These are phyloP conservation scores for Astragalus membranaceus DNA, from an alignment of 306 rosid genomes.

Conservation along the genomic window DNA sequence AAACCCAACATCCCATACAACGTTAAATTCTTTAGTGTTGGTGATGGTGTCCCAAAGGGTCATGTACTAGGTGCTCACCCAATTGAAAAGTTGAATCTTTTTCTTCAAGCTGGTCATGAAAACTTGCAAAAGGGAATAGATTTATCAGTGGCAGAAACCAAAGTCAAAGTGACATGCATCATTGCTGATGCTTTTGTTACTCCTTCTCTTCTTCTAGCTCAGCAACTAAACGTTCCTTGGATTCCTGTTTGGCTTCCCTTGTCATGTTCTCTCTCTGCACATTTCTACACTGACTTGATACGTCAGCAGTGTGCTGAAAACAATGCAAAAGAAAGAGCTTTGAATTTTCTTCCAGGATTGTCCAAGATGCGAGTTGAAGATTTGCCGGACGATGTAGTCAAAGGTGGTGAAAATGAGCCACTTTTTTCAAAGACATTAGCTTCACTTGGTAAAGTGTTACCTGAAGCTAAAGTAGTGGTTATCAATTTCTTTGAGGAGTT, in stretches of 20 bases:
- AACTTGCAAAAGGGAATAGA: conserved; percentile 25
- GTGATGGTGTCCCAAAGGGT: conserved; percentile 26
- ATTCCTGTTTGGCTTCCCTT: conserved; percentile 30
- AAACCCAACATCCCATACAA: conserved; percentile 9
- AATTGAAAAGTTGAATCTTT: conserved; percentile 23
- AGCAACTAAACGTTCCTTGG: conserved; percentile 39
- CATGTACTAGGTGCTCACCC: conserved; percentile 7
- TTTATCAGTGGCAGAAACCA: conserved; percentile 5
- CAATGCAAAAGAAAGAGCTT: background rate
- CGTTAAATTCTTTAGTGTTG: conserved; percentile 3
- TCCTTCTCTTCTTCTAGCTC: conserved; percentile 14
- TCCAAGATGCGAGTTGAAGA: conserved; percentile 26
- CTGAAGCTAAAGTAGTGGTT: conserved; percentile 31
- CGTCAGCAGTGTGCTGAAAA: background rate
- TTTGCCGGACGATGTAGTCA: conserved; percentile 19
- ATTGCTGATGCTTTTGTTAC: conserved; percentile 31
- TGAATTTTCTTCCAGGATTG: conserved; percentile 43
- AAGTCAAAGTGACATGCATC: conserved; percentile 26
- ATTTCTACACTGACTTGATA: conserved; percentile 25
- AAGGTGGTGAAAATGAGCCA: background rate
- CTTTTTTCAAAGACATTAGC: conserved; percentile 18
- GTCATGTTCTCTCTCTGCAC: conserved; percentile 28
- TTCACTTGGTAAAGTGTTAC: conserved; percentile 23
- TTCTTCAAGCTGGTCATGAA: conserved; percentile 22
- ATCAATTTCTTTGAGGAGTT: conserved; percentile 28